Base-by-base conservation (phyloP, 768 basidiomycete genomes). In the Mycena floridula region DNA sequence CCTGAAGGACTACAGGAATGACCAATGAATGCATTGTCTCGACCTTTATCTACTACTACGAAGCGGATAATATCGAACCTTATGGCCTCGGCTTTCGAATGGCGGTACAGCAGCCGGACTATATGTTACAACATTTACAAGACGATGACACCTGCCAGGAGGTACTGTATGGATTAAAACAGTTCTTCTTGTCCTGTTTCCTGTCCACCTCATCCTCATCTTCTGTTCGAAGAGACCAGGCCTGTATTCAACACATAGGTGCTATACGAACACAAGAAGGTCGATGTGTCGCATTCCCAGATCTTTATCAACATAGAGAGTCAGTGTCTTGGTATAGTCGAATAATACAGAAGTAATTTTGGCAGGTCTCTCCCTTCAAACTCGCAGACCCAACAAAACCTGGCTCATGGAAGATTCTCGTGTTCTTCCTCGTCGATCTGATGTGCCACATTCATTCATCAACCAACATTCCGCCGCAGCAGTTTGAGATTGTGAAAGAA, bases 41-140 rank as follows among this genome's bases (percentile, higher is more conserved):
- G 1, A 53, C 54, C 24, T 51, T 50, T 15, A 49, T 57, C 5
- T 57, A 50, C 42, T 51, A 51, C 42, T 55, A 55, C 37, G 51
- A 54, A 40, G 42, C 48, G 23, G 49, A 54, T 5, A 57, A 57
- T 25, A 51, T 57, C 37, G 47, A 42, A 4, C 47, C 48, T 26
- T 48, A 47, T 18, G 18, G 42, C 2, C 45, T 52, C 2, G 12
- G 23, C 4, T 52, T 52, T 40, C 51, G 51, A 13, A 43, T 49
- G 25, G 44, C 48, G 13, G 41, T 41, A 13, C 42, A 36, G 12
- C 44, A 52, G 37, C 51, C 51, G 2, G 21, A 32, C 12, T 49
- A 49, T 22, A n/a, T n/a, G n/a, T n/a, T n/a, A n/a, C n/a, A n/a
- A n/a, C 51, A 52, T 25, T 42, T 4, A 15, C 32, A 35, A 35